Evolutionary conservation across 23 red algal genomes (phyloP), one percentile per base, ranked within the genome.

Genomic region (Gracilaria gracilis): DNA sequence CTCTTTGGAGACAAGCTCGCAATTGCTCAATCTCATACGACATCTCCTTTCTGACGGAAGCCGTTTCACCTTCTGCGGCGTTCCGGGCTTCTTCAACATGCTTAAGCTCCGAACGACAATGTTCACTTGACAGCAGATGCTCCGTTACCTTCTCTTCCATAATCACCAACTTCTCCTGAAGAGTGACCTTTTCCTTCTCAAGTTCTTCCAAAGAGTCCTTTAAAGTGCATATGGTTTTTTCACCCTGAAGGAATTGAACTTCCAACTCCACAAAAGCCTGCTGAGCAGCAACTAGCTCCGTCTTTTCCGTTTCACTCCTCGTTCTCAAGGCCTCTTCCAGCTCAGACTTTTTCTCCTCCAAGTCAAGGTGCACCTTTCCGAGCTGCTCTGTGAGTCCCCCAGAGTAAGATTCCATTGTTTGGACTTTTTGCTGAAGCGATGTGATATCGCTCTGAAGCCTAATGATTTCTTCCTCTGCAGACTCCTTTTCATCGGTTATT

Each of bases 331-430:
- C 38, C 74, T 80, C 57, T 80, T 79, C 71, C 23, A 90, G 75
- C 39, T 90, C 74, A 79, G 87, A 66, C 38, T 74, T 61, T 33
- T 65, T 67, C 39, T 90, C 87, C 40, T 90, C 76, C 53, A 90
- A 24, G 14, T 81, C 74, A 5, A 90, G 57, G 28, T 81, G 73
- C 36, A 50, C 57, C 64, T 90, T 81, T 19, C 76, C 57, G 6
- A 90, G 74, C 57, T 81, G 67, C 34, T 80, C 87, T 1, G 54
- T 79, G 6, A 81, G 73, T 19, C 71, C 62, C 17, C 12, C 19
- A 73, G 82, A 38, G 28, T 57, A 61, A 0, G 29, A 11, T 57
- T 47, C 14, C 5, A 20, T 11, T 12, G 11, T n/a, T 27, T 86
- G 53, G 8, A 86, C 3, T 53, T 49, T 21, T 55, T 44, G 8